Conservation (phyloP, 2,329 filamentous ascomycete genomes). For the Emergomyces africanus region DNA sequence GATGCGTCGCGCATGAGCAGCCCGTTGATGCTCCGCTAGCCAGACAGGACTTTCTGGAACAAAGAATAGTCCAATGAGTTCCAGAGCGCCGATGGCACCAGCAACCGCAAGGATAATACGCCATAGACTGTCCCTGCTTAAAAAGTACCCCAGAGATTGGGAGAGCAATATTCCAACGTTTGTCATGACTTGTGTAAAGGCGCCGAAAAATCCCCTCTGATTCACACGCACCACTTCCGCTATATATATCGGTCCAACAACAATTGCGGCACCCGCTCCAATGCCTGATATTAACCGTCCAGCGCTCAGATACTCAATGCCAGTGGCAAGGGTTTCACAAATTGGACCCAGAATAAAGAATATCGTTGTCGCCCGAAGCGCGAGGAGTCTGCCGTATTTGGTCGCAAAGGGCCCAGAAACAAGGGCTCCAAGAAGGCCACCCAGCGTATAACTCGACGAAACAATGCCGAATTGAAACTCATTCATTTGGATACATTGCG, state of each 20-base stretch:
- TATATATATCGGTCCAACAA: slow-evolving; percentile 90
- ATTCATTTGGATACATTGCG: slow-evolving; percentile 81
- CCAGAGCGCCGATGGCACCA: slow-evolving; percentile 52
- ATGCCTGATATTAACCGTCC: slow-evolving; percentile 72
- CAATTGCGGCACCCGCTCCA: slow-evolving; percentile 77
- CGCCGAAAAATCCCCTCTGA: slow-evolving; percentile 64
- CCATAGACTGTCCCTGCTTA: slow-evolving; percentile 72
- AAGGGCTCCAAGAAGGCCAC: slow-evolving; percentile 74
- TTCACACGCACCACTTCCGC: slow-evolving; percentile 72
- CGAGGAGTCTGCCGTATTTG: slow-evolving; percentile 57
- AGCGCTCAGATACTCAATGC: slow-evolving; percentile 53
- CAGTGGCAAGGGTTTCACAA: slow-evolving; percentile 58
- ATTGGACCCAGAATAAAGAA: slow-evolving; percentile 66
- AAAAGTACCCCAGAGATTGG: slow-evolving; percentile 74
- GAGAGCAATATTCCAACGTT: slow-evolving; percentile 79
- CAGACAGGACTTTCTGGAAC: slow-evolving; percentile 81
- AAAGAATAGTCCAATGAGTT: slow-evolving; percentile 58
- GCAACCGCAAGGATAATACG: slow-evolving; percentile 67
- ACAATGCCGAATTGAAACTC: slow-evolving; percentile 70
- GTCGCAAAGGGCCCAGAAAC: slow-evolving; percentile 68
- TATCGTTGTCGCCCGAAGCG: slow-evolving; percentile 64
- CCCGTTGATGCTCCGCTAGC: slow-evolving; percentile 55
- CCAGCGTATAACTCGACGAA: slow-evolving; percentile 81
- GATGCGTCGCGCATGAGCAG: slow-evolving; percentile 49
- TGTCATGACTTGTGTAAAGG: slow-evolving; percentile 81